Base-by-base conservation (phyloP, 192 early-diverging fungal species). In the Ambispora gerdemannii region DNA sequence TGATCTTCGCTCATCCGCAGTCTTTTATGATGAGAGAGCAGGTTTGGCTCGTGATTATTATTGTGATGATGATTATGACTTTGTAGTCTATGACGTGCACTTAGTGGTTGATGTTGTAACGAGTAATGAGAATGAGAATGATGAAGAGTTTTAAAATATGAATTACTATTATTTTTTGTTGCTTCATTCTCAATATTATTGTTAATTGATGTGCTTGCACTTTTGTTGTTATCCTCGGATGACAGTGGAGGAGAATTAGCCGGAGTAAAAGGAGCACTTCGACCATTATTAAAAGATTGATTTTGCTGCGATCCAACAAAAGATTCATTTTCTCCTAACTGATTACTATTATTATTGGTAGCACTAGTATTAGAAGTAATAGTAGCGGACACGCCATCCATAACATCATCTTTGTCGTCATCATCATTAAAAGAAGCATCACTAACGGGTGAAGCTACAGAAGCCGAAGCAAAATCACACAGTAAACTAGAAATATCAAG, bases 201-300 rank as follows among this genome's bases (percentile, higher is more conserved):
- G 20, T 6, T 31, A 24, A 22, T 8, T 63, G 22, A 24, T 55
- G 10, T 13, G 19, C 15, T 11, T 2, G 6, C 3, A 2, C 27
- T 1, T 20, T 53, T 2, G 51, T 52, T 4, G 19, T 4, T 8
- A 31, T 31, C 8, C 1, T 3, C 10, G 47, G 25, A 22, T 31
- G 65, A 67, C 49, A 67, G 25, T 30, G 65, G 65, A 32, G 65
- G 65, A 3, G 65, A 28, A 4, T 43, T 51, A 28, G 47, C 65
- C 4, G 65, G 65, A 2, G 65, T 67, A 0, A 43, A 38, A 17
- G 60, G 22, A 33, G 2, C 4, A 22, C 19, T n/a, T 19, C 36
- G 61, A 63, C 17, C 30, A 3, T 67, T 50, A 4, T 52, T 15
- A 7, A 36, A 43, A 25, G 47, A 49, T 30, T 4, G 17, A 8